Base-by-base conservation (phyloP, 2,329 filamentous ascomycete genomes). In the Nemania bipapillata region DNA sequence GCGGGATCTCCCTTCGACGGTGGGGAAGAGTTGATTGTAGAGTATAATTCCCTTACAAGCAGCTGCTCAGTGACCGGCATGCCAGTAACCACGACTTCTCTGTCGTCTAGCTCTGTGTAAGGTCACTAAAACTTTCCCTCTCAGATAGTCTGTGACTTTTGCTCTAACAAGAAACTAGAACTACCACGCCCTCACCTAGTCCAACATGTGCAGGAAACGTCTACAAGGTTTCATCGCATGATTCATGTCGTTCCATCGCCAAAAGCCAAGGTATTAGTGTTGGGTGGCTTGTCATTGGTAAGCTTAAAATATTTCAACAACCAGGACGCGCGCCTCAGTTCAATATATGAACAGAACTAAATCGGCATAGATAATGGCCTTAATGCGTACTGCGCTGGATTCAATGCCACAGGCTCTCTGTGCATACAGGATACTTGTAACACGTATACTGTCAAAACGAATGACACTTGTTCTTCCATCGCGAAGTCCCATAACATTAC, bases 311-410 rank as follows among this genome's bases (percentile, higher is more conserved):
- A n/a, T n/a, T n/a, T n/a, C n/a, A n/a, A n/a, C n/a, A n/a, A n/a
- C n/a, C n/a, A n/a, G n/a, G n/a, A n/a, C n/a, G n/a, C n/a, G n/a
- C n/a, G n/a, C n/a, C n/a, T n/a, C n/a, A n/a, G n/a, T n/a, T n/a
- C n/a, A n/a, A n/a, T n/a, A n/a, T n/a, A n/a, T n/a, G n/a, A n/a
- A n/a, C n/a, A n/a, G n/a, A n/a, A n/a, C n/a, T n/a, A n/a, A n/a
- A n/a, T n/a, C n/a, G n/a, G n/a, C n/a, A n/a, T n/a, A 42, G 59
- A 63, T 32, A 63, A 63, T 15, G 28, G 35, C 37, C 22, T 63
- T 11, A 49, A 42, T 9, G 50, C 59, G n/a, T 63, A 63, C 30
- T 63, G 59, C 40, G 59, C 59, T 17, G 37, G 26, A 2, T 63
- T 63, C 32, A 37, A 37, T 4, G 35, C 49, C 8, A 63, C 35